These are phyloP conservation scores for Neurospora sp. DNA, from an alignment of 495 filamentous ascomycete species.

Conservation along the genomic window DNA sequence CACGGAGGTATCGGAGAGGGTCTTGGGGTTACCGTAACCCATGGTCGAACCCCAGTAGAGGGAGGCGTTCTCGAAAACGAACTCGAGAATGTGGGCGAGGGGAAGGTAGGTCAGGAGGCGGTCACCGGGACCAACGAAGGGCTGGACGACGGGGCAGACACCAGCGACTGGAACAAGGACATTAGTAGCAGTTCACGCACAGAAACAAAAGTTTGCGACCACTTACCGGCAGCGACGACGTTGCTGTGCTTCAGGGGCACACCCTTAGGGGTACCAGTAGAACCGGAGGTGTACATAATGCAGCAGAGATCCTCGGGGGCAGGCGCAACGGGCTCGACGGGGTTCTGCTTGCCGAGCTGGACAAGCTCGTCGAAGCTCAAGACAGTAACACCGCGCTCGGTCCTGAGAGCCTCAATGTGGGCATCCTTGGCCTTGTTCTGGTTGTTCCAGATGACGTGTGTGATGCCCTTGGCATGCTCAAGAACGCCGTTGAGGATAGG, in stretches of 20 bases:
- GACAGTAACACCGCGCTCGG: slow-evolving; percentile 59
- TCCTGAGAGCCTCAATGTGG: slow-evolving; percentile 71
- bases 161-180: slow-evolving; percentile 56
- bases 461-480: slow-evolving; percentile 66
- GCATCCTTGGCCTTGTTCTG: slow-evolving; percentile 63
- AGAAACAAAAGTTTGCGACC: neutral
- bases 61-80: slow-evolving; percentile 90
- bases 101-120: slow-evolving; percentile 85
- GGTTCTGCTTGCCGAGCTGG: slow-evolving; percentile 75
- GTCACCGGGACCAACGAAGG: slow-evolving; percentile 79
- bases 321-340: slow-evolving; percentile 70
- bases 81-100: slow-evolving; percentile 91
- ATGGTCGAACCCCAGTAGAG: slow-evolving; percentile 93
- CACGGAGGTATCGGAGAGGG: slow-evolving; percentile 80
- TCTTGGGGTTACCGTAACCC: slow-evolving; percentile 94
- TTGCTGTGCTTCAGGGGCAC: slow-evolving; percentile 83
- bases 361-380: slow-evolving; percentile 77
- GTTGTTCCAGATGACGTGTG: slow-evolving; percentile 83
- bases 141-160: slow-evolving; percentile 74
- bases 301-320: slow-evolving; percentile 82
- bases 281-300: slow-evolving; percentile 99
- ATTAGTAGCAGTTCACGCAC: neutral
- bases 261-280: slow-evolving; percentile 94
- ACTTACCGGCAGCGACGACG: slow-evolving; percentile 77
- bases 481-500: slow-evolving; percentile 72